A percentile compares a stretch with the other conserved stretches of the same genome.
Evolutionary conservation across 192 early-diverging fungal species (phyloP).

Genomic region (Globomyces pollinis-pini): DNA sequence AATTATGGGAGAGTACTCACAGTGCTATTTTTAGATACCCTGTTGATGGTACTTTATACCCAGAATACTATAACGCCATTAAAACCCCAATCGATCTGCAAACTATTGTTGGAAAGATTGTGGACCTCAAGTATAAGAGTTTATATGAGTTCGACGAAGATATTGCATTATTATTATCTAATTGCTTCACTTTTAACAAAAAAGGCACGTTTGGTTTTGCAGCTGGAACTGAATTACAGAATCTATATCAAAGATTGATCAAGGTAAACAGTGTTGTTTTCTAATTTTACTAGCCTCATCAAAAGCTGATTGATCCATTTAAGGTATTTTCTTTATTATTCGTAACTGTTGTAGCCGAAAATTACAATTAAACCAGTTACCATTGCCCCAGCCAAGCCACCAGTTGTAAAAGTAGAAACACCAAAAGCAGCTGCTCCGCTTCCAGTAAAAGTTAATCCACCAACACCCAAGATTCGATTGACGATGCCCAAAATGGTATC

Average conservation of each 20-base stretch:
- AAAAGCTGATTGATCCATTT: too few relatives aligned
- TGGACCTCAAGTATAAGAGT: constrained; percentile 36
- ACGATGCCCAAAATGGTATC: too few relatives aligned
- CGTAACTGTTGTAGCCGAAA: too few relatives aligned
- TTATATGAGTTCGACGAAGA: constrained; percentile 48
- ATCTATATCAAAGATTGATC: constrained; percentile 9
- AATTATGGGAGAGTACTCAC: constrained; percentile 17
- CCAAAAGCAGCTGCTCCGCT: too few relatives aligned
- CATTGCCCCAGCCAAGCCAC: too few relatives aligned
- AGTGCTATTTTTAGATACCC: constrained; percentile 39
- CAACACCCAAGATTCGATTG: too few relatives aligned
- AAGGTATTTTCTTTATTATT: too few relatives aligned
- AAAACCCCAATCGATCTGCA: constrained; percentile 68
- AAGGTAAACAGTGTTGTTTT: constrained; percentile 3
- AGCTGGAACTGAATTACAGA: constrained; percentile 6
- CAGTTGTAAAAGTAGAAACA: too few relatives aligned
- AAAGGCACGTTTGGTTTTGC: constrained; percentile 46
- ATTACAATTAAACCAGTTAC: too few relatives aligned
- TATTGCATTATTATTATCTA: constrained; percentile 55
- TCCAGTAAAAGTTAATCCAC: too few relatives aligned
- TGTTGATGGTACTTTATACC: constrained; percentile 32
- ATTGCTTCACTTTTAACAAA: constrained; percentile 72
- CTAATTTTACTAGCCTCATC: too few relatives aligned
- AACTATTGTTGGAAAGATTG: constrained; percentile 55
- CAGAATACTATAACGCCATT: constrained; percentile 41